Evolutionary conservation across 108 stramenopile genomes (phyloP).

Genomic region (Aureococcus anophagefferens): DNA sequence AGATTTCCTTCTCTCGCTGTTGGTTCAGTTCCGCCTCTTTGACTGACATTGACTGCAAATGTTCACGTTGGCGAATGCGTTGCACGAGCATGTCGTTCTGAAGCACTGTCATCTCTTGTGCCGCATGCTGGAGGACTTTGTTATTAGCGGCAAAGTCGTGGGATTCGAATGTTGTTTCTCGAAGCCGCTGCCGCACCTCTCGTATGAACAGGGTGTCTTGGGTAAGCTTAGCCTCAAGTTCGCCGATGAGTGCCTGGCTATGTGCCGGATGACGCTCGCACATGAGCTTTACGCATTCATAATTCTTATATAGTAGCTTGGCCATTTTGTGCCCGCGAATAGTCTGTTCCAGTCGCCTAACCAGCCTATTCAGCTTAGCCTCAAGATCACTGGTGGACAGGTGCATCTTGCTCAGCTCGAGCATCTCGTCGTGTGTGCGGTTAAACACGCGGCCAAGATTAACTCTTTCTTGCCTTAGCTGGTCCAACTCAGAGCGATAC

Average conservation of each 20-base stretch:
- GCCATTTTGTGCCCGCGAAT: slow-evolving; percentile 1
- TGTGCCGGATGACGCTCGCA: slow-evolving; percentile 27
- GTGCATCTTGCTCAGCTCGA: slow-evolving; percentile 1
- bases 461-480: background rate
- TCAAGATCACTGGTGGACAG: background rate
- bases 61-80: slow-evolving; percentile 3
- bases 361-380: background rate
- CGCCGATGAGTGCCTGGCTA: slow-evolving; percentile 22
- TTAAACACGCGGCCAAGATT: background rate
- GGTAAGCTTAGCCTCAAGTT: slow-evolving; percentile 24
- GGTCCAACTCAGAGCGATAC: slow-evolving; percentile 9
- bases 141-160: slow-evolving; percentile 7
- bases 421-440: background rate
- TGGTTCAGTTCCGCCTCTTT: no score
- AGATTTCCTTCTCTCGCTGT: no score
- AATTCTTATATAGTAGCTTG: slow-evolving; percentile 10
- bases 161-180: slow-evolving; percentile 18
- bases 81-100: slow-evolving; percentile 11
- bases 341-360: background rate
- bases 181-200: slow-evolving; percentile 9
- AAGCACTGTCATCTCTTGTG: background rate
- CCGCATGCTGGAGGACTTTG: slow-evolving; percentile 3
- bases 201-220: slow-evolving; percentile 7
- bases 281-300: slow-evolving; percentile 12
- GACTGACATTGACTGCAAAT: no score